Conservation (phyloP, 139 green algal species). For the Pleodorina starrii region DNA sequence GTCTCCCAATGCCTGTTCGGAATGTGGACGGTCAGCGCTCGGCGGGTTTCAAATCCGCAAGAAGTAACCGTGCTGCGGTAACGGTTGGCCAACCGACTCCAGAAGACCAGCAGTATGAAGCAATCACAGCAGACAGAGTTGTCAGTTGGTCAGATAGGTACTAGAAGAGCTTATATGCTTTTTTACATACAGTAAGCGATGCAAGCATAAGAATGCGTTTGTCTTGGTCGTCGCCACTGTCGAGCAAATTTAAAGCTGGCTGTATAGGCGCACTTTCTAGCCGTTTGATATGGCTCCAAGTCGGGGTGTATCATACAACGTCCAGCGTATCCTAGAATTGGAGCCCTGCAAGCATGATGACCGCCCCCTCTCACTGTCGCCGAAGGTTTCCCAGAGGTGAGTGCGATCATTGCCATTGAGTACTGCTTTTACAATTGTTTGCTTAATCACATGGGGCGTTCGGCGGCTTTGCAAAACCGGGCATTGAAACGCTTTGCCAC, state of each 20-base stretch:
- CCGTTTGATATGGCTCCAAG: not conserved
- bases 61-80: too few species aligned
- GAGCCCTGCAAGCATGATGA: conserved; percentile 15
- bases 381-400: not conserved
- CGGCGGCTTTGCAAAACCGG: not conserved
- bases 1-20: not conserved
- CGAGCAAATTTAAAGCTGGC: not conserved
- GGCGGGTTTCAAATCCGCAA: not conserved
- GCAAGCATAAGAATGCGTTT: not conserved
- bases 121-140: not conserved
- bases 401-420: too few species aligned
- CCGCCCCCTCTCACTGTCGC: not conserved
- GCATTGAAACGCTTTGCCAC: not conserved
- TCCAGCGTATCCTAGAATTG: not conserved
- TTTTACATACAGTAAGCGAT: not conserved
- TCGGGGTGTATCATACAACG: not conserved
- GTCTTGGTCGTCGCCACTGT: not conserved
- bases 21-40: not conserved
- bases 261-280: not conserved
- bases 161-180: not conserved
- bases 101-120: not conserved
- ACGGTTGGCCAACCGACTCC: not conserved
- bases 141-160: too few species aligned
- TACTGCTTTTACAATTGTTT: not conserved
- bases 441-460: not conserved